These are phyloP conservation scores for Aspergillus chevalieri DNA, from an alignment of 2,329 filamentous ascomycete species.

Conservation along the genomic window DNA sequence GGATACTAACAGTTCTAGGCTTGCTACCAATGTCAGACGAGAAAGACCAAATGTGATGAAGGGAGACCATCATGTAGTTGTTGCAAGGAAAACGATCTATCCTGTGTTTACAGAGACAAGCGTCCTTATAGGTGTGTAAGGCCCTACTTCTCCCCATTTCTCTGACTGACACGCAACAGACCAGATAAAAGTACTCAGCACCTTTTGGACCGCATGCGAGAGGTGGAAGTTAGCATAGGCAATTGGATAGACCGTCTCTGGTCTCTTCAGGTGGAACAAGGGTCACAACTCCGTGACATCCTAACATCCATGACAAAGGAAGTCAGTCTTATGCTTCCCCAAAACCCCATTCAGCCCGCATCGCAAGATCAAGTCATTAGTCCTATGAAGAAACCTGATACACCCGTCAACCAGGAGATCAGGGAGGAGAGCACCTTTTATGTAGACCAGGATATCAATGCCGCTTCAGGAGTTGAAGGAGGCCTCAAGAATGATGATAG, in stretches of 20 bases:
- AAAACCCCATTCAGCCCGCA: slow-evolving; percentile 1
- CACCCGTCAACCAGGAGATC: slow-evolving; percentile 6
- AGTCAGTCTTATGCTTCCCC: not conserved
- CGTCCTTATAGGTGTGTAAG: slow-evolving; percentile 75
- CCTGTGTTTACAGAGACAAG: slow-evolving; percentile 84
- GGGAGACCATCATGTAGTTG: slow-evolving; percentile 72
- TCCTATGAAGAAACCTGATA: slow-evolving; percentile 21
- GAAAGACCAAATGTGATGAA: slow-evolving; percentile 90
- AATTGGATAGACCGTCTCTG: slow-evolving; percentile 21
- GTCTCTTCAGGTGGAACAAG: slow-evolving; percentile 15
- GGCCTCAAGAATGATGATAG: slow-evolving; percentile 33
- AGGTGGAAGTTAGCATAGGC: too few species aligned
- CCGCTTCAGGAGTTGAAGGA: slow-evolving; percentile 4
- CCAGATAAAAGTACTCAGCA: slow-evolving; percentile 35
- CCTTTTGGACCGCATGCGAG: slow-evolving; percentile 25
- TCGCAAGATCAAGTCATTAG: slow-evolving; percentile 8
- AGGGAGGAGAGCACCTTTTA: slow-evolving; percentile 6
- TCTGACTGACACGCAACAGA: slow-evolving; percentile 11
- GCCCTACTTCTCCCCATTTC: not conserved
- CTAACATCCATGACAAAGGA: not conserved
- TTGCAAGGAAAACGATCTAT: slow-evolving; percentile 77
- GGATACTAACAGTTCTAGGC: slow-evolving; percentile 49
- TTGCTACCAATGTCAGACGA: slow-evolving; percentile 78
- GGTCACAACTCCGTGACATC: slow-evolving; percentile 5
- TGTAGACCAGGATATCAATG: slow-evolving; percentile 3